These are phyloP conservation scores for Microbotryum silenes-acaulis DNA, from an alignment of 1,284 basidiomycete genomes.

Conservation along the genomic window DNA sequence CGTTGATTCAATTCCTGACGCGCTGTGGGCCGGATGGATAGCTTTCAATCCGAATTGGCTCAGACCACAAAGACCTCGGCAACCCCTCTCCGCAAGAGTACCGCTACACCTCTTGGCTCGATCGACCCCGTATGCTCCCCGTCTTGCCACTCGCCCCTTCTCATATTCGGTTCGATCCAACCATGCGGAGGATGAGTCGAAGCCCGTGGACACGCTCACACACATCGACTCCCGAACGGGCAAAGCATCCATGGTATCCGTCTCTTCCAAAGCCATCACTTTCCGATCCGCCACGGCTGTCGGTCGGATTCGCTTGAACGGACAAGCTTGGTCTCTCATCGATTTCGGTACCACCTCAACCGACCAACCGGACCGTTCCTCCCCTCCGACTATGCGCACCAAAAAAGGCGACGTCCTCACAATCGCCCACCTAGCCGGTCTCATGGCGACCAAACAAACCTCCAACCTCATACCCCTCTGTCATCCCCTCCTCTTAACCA, in stretches of 20 bases:
- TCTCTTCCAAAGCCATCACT: conserved; percentile 59
- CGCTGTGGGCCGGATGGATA: too few species aligned
- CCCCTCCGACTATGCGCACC: conserved; percentile 46
- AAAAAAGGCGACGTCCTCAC: conserved; percentile 68
- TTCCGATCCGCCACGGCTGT: conserved; percentile 63
- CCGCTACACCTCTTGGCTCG: background rate
- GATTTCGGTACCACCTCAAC: conserved; percentile 26
- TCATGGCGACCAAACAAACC: conserved; percentile 78
- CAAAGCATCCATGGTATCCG: conserved; percentile 70
- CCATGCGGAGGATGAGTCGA: background rate
- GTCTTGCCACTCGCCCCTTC: background rate
- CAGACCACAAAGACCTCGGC: background rate
- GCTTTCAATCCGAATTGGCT: too few species aligned
- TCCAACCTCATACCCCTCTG: conserved; percentile 75
- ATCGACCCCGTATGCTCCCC: background rate
- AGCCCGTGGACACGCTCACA: conserved; percentile 45
- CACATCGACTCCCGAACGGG: conserved; percentile 60
- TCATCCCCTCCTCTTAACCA: conserved; percentile 65
- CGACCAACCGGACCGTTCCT: background rate
- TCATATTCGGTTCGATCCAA: background rate
- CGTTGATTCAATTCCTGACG: too few species aligned
- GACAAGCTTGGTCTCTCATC: conserved; percentile 57
- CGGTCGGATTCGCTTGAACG: conserved; percentile 65
- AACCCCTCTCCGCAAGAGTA: background rate
- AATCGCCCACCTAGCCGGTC: conserved; percentile 71